Evolutionary conservation across 2,329 filamentous ascomycete genomes (phyloP).

Genomic region (Aspergillus caelatus): DNA sequence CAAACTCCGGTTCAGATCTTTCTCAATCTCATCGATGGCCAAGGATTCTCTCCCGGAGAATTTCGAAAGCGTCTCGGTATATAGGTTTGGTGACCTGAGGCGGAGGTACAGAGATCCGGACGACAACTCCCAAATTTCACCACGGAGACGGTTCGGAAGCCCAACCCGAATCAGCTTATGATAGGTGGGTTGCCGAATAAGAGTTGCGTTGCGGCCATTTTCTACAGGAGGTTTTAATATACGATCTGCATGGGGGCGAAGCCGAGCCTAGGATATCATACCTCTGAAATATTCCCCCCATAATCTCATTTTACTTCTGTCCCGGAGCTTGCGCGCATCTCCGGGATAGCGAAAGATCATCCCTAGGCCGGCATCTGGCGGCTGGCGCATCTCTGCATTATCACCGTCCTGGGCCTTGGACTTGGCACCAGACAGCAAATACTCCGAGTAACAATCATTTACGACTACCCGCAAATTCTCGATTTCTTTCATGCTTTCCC

Average conservation of each 20-base stretch:
- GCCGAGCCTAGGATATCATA: conserved; percentile 20
- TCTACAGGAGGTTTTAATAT: conserved; percentile 52
- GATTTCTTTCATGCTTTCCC: conserved; percentile 85
- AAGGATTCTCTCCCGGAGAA: conserved; percentile 85
- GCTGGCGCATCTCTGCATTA: conserved; percentile 49
- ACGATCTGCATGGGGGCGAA: conserved; percentile 2
- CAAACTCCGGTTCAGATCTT: conserved; percentile 92
- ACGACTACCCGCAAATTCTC: conserved; percentile 80
- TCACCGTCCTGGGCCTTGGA: conserved; percentile 56
- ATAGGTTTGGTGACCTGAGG: conserved; percentile 81
- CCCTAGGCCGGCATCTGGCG: conserved; percentile 91
- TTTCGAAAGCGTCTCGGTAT: conserved; percentile 79
- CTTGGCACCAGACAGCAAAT: conserved; percentile 59
- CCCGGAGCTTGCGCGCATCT: conserved; percentile 88
- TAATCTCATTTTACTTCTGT: conserved; percentile 93
- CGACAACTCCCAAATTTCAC: conserved; percentile 94
- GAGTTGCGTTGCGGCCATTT: conserved; percentile 88
- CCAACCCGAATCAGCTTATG: conserved; percentile 97
- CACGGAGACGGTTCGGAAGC: conserved; percentile 86
- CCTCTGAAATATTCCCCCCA: conserved; percentile 92
- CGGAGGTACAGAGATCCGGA: conserved; percentile 89
- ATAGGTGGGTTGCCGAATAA: conserved; percentile 94
- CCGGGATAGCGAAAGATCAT: conserved; percentile 94
- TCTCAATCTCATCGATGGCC: conserved; percentile 98
- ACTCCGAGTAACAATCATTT: conserved; percentile 88